Base-by-base conservation (phyloP, 1,284 basidiomycete genomes). In the Porphyrellus sp. region DNA sequence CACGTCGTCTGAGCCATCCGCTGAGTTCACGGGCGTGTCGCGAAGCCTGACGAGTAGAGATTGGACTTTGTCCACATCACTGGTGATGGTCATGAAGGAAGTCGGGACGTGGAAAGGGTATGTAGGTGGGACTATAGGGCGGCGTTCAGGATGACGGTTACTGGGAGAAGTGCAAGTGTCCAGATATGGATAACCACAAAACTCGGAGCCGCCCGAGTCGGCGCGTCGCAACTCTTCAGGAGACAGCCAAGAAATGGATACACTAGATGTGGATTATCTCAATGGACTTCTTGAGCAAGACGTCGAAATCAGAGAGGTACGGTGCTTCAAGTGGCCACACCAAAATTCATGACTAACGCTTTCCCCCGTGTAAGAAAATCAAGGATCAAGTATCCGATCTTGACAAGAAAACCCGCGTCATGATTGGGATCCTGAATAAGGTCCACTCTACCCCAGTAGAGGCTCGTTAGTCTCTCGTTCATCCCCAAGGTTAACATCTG, bases 371-470 rank as follows among this genome's bases (percentile, higher is more conserved):
- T 57, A 59, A 90, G 87, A 87, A 82, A 83, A 85, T 91, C 69
- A 86, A 81, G 61, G 85, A 87, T 35, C 81, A 85, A 68, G 83
- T 86, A 28, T 77, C 75, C 16, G 80, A 85, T 59, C 74, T 91
- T 8, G 88, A 90, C 69, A 89, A 85, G 70, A 86, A 83, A 63
- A 77, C 81, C 4, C 78, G 89, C 18, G 76, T 74, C 4, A 81
- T 88, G 71, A 72, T 77, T 18, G 86, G 86, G 9, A 66, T 81
- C 34, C 72, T 91, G 54, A 89, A 86, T 71, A 86, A 80, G 59
- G 82, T 91, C 30, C 88, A 91, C 61, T 88, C 86, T 5, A 90
- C 88, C 2, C 79, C 79, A n/a, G 63, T 74, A 4, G 71, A 77
- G 39, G 74, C 79, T 49, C 74, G 88, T 91, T 65, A 62, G 77